phyloP scores from a whole-genome alignment of 2,329 filamentous ascomycete species.

The Emergomyces pasteurianus region DNA sequence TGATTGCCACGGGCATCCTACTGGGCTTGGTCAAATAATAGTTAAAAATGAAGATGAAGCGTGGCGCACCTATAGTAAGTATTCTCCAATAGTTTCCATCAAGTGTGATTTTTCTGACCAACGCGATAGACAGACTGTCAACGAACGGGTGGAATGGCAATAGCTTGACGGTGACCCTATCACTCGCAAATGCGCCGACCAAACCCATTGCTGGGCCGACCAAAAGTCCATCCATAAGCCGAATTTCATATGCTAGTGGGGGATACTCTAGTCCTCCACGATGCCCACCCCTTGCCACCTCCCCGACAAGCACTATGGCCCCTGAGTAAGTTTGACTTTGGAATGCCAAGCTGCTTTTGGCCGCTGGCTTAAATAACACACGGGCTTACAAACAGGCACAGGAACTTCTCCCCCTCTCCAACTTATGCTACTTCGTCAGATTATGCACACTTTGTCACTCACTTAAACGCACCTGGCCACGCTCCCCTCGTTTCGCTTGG shows the following conservation, averaged over 20 bases:
- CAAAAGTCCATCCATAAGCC: constrained; percentile 23
- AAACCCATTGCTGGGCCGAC: constrained; percentile 32
- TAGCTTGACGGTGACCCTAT: constrained; percentile 30
- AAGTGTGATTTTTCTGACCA: not conserved
- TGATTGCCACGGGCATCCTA: constrained; percentile 31
- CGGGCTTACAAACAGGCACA: not conserved
- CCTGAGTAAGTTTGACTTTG: constrained; percentile 21
- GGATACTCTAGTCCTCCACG: constrained; percentile 23
- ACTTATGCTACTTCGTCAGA: constrained; percentile 10
- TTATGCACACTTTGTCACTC: constrained; percentile 6
- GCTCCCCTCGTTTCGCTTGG: constrained; percentile 6
- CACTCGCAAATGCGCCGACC: constrained; percentile 29
- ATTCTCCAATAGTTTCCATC: not conserved
- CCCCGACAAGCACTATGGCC: constrained; percentile 25
- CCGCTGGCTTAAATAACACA: constrained; percentile 4
- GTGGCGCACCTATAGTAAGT: constrained; percentile 31
- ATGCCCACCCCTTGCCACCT: constrained; percentile 17
- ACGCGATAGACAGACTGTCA: constrained; percentile 26
- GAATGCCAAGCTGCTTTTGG: not conserved
- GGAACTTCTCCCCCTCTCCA: constrained; percentile 8
- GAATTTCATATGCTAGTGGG: constrained; percentile 16
- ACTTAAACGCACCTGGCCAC: constrained; percentile 2
- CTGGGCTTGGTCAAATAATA: constrained; percentile 33
- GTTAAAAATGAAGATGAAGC: constrained; percentile 35
- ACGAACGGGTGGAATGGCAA: constrained; percentile 34